Evolutionary conservation across 805 yeast species (phyloP), one percentile per base, ranked within the genome.

Genomic region (Torulaspora maleeae): DNA sequence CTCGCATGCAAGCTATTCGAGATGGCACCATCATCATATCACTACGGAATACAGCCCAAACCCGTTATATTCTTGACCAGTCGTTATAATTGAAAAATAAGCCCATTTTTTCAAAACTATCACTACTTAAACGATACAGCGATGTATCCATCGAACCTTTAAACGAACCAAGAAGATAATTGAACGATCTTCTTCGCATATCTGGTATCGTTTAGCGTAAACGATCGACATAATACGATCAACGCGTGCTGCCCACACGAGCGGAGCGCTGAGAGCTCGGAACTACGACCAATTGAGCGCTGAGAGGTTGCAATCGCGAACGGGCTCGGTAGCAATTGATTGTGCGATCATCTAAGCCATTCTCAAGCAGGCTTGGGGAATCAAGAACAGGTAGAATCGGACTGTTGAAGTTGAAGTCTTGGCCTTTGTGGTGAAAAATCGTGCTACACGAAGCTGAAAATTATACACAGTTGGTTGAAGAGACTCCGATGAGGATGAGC

Each of bases 111-210:
- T 25, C 13, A 2, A 17, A 17, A 24, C 13, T 16, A 11, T 20
- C 6, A 16, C 4, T 5, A 2, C 32, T 25, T 41, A 41, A 28
- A 41, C 44, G 44, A 41, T 33, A 32, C 19, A 41, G 38, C 35
- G 28, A 41, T 41, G 41, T 32, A 16, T 27, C 32, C 36, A 33
- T 38, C 42, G 34, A 15, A 41, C 13, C 6, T 12, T 11, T 41
- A 41, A 41, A 41, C 44, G 44, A 41, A 17, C 9, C 27, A 8
- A 10, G 12, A 16, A 16, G 17, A 7, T 16, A 15, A 11, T 3
- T 27, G 30, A 27, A 27, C 30, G 30, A 27, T 27, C 4, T 27
- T 38, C 24, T 38, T 35, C 27, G 38, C 27, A 22, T 13, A 15
- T 35, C 17, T 5, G 27, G 11, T 17, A n/a, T 35, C 38, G 38